Evolutionary conservation across 768 basidiomycete genomes (phyloP), one percentile per base, ranked within the genome.

Genomic region (Boletus rex-veris): DNA sequence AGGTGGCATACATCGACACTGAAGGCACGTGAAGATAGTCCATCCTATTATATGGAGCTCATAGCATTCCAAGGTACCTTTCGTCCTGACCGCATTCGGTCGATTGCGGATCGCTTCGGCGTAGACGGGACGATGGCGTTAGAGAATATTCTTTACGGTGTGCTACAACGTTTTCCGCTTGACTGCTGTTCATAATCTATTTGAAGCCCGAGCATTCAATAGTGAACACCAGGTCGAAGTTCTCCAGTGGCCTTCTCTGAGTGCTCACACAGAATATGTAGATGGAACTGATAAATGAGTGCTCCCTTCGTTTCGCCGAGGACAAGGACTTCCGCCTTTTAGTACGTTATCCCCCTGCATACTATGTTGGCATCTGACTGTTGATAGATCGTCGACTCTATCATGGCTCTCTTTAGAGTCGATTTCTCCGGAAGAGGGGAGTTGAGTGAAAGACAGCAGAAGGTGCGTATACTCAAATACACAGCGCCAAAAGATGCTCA

Each of bases 331-430:
- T 85, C 62, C 77, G 84, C 44, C 77, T 90, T 28, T 71, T 92
- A 64, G 88, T 87, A 62, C 30, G 64, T 55, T 54, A 36, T n/a
- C 45, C 3, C 35, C n/a, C 16, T 12, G 7, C 19, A 14, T 30
- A 2, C 2, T 21, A 48, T 8, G 21, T 43, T 19, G 11, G 16
- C 8, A 18, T 45, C 47, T 67, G 39, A 71, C 36, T 21, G 21
- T 19, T 53, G 35, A 6, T 64, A 96, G 88, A 93, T 98, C 54
- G 82, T 98, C 35, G 96, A 98, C 68, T 94, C 91, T 62, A 95
- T 98, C 56, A 96, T 98, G 92, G 96, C 95, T 28, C 79, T 96
- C 7, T 98, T 98, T 70, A 84, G 93, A 18, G 90, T 93, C 41
- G 95, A 98, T 71, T 98, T 77, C 68, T 91, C 90, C 4, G 95